A percentile compares a stretch with the other conserved stretches of the same genome.
Conservation (phyloP, 192 early-diverging fungal species). For the Dissophora ornata region DNA sequence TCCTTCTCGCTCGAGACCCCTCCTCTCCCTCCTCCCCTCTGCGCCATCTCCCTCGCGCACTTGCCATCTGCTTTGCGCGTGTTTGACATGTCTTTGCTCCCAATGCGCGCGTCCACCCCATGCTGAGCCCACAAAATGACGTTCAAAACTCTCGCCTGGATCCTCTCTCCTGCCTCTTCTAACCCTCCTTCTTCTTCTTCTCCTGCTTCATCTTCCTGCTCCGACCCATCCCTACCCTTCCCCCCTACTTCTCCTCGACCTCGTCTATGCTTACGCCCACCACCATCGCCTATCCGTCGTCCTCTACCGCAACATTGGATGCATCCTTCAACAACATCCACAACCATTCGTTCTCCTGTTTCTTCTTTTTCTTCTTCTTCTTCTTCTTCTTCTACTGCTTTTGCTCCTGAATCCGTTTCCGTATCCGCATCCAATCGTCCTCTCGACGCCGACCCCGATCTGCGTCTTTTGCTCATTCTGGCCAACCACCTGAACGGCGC, state of each 20-base stretch:
- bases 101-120: conserved; percentile 11
- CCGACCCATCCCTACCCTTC: neutral
- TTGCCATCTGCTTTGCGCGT: conserved; percentile 18
- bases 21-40: neutral
- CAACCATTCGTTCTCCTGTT: too few species aligned
- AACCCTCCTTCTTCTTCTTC: conserved; percentile 5
- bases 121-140: conserved; percentile 22
- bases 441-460: conserved; percentile 3
- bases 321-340: conserved; percentile 6
- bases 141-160: conserved; percentile 21
- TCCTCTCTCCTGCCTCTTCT: conserved; percentile 14
- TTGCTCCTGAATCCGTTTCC: neutral
- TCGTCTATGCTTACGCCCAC: conserved; percentile 13
- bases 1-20: neutral
- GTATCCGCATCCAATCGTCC: neutral
- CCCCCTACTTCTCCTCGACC: conserved; percentile 10
- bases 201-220: conserved; percentile 9
- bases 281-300: conserved; percentile 21
- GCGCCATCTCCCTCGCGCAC: conserved; percentile 15
- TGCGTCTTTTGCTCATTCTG: neutral
- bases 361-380: neutral
- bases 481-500: conserved; percentile 16
- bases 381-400: neutral
- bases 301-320: conserved; percentile 41
- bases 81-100: conserved; percentile 23